Evolutionary conservation across 2,329 filamentous ascomycete species (phyloP), one percentile per base, ranked within the genome.

Genomic region (Exophiala lecanii-corni): DNA sequence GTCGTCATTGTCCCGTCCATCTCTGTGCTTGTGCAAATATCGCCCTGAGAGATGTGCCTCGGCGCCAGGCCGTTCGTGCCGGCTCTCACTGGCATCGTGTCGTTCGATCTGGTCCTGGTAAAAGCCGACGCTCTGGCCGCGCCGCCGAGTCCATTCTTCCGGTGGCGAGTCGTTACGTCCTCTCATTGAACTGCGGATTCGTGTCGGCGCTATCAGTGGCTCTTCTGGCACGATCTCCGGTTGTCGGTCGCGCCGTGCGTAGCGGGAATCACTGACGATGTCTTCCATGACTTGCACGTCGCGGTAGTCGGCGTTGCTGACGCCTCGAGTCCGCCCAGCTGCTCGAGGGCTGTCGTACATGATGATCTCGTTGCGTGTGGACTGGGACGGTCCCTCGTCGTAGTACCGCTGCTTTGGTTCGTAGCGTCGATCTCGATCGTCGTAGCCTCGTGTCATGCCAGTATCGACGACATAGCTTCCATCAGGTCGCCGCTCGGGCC

Each of bases 211-310:
- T 9, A 36, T 37, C 13, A 15, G 7, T 17, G 38, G 18, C 25
- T 43, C 48, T 6, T 47, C 49, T 23, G 21, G 17, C 17, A 39
- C 35, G 23, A 36, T 31, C 13, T 47, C 45, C 9, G 32, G 31
- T 7, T 25, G 15, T 17, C 43, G 41, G 15, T 45, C 41, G 19
- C 44, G 38, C 16, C 44, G 41, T 34, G 28, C 34, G 36, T 41
- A 32, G 32, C 42, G 39, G 19, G 36, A n/a, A 16, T 43, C 46
- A 32, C 47, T 46, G 16, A 52, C 51, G 13, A 34, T 19, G 13
- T 54, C 51, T 36, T 54, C 51, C 10, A 39, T 45, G 31, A 52
- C 41, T 18, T 49, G 43, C 2, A 54, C 49, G 20, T 52, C 46
- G 26, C 37, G 45, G 40, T 52, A 48, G 32, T 15, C 21, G n/a